Evolutionary conservation across 345 rosid genomes (phyloP).

Genomic region (Eucalyptus dawsonii): DNA sequence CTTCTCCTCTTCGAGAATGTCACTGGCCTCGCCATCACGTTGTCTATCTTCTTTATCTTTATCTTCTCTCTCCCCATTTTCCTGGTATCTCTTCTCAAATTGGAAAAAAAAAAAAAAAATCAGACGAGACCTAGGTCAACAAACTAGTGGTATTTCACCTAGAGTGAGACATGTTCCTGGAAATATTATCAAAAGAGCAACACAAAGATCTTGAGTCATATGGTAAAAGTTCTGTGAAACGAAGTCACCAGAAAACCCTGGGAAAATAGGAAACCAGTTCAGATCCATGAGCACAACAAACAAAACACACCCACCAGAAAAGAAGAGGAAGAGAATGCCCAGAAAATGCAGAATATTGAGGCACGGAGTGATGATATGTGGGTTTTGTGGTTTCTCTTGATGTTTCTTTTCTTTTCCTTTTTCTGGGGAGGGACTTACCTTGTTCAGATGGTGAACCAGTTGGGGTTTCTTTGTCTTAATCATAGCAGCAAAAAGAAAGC

Average conservation of each 20-base stretch:
- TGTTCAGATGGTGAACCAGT: background rate
- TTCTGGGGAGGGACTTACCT: background rate
- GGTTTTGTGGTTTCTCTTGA: constrained; percentile 40
- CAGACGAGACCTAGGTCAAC: background rate
- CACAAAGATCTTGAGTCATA: background rate
- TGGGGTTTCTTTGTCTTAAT: background rate
- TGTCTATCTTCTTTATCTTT: background rate
- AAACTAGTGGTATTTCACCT: background rate
- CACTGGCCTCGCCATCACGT: background rate
- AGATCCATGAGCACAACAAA: background rate
- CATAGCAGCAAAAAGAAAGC: background rate
- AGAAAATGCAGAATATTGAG: background rate
- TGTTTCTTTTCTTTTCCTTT: constrained; percentile 7
- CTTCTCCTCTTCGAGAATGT: background rate
- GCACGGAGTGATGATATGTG: background rate
- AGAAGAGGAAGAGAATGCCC: too few species aligned
- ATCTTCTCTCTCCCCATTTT: background rate
- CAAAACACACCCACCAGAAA: background rate
- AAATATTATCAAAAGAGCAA: too few species aligned
- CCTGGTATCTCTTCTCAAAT: background rate
- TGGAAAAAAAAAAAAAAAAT: too few species aligned
- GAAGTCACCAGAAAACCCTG: background rate
- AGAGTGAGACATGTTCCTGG: background rate
- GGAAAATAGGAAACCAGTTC: background rate
- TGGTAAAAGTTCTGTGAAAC: background rate